Evolutionary conservation across 768 basidiomycete species (phyloP), one percentile per base, ranked within the genome.

Genomic region (Trametes gibbosa): DNA sequence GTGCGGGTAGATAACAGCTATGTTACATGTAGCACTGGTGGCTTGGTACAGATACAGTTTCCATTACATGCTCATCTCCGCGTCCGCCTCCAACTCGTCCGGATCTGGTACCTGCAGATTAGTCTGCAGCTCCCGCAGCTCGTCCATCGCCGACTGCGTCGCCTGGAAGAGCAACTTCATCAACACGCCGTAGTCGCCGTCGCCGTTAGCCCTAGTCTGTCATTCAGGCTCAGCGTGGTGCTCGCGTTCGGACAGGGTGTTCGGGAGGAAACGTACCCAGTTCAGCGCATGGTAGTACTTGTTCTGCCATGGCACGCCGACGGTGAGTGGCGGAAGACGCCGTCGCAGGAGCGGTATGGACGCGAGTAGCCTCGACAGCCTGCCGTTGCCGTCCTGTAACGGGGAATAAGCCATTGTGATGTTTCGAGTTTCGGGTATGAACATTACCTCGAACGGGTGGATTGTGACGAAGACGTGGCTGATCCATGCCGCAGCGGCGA

Each of bases 381-480:
- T 39, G 6, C 60, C 60, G 29, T 61, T 61, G 2, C 60, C 60
- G 25, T 61, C 60, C 60, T 56, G 35, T n/a, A n/a, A n/a, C 27
- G 21, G 9, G 8, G 21, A 5, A 43, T 27, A 1, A 19, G 19
- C 12, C 19, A 10, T 21, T 23, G 34, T 19, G 7, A 23, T 27
- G 12, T 10, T 2, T 29, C n/a, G 19, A 3, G n/a, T 24, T 23
- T 27, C 17, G 23, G n/a, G 21, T 16, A 5, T 8, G 16, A 24
- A 25, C 40, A 17, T 23, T 50, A 56, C 60, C 60, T 61, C 54
- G 50, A 61, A 61, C 10, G 60, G 60, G 32, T 61, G 60, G 14
- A 61, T 51, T 8, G 53, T 56, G 17, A 61, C 50, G n/a, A 61
- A 61, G 29, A 61, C 60, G 25, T 61, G 54, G 50, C 60, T 61